Base-by-base conservation (phyloP, 345 rosid species). In the Arabidopsis arenosa region DNA sequence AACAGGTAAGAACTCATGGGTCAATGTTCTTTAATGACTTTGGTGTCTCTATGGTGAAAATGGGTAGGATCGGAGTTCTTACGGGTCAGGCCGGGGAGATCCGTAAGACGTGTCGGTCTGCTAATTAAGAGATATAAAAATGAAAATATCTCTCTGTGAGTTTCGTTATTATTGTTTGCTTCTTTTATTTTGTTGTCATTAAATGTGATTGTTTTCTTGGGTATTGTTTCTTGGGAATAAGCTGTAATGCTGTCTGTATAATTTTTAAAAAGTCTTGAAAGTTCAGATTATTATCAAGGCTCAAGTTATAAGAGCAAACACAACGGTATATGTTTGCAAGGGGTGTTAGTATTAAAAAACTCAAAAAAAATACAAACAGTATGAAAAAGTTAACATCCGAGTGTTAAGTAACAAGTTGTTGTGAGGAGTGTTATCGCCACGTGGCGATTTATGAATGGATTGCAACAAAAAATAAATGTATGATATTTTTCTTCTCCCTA, bases 21-120 rank as follows among this genome's bases (percentile, higher is more conserved):
- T 6, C 52, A 2, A 71, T 71, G 23, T 80, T 84, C 82, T 85
- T 89, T 66, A 3, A 30, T 0, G 88, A 85, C 75, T 91, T 91
- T 52, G 86, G 83, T 32, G 64, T 80, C 72, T 85, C 97, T 0
- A 89, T 89, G 88, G 70, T 76, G 54, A 85, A 78, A 75, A 76
- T 87, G 87, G 92, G 90, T 51, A 79, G 75, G 26, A 81, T 67
- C 62, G 77, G 64, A 10, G 86, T 86, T 65, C 84, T 85, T 23
- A 68, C 78, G 1, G 85, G 85, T 23, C 63, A 36, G 7, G 18
- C 52, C 0, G 94, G 92, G 6, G 81, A 89, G 80, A 89, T 89
- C 43, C 83, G 93, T 77, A 87, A 83, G 69, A 70, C 61, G 48
- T 89, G 93, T 56, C 67, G 74, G 11, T 48, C 45, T 45, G 64